phyloP scores from a whole-genome alignment of 108 stramenopile genomes.

The Nannochloropsis salina region DNA sequence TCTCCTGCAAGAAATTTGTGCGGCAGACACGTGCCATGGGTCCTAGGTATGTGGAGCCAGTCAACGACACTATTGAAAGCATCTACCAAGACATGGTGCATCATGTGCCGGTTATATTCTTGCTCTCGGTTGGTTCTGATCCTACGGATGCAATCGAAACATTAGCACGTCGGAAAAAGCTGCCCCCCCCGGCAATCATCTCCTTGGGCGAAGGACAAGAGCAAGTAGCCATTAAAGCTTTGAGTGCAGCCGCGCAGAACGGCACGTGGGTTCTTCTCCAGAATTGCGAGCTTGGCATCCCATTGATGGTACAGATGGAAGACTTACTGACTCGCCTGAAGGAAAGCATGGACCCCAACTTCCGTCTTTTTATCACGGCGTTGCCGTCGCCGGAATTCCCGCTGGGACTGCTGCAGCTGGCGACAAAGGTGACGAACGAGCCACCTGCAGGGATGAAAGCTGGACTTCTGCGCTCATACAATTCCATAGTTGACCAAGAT shows the following conservation, averaged over 20 bases:
- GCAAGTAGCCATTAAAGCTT: constrained; percentile 76
- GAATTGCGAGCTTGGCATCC: constrained; percentile 79
- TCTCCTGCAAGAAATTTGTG: constrained; percentile 74
- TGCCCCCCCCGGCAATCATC: constrained; percentile 70
- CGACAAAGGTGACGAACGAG: constrained; percentile 84
- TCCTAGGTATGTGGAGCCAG: constrained; percentile 72
- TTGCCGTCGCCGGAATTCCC: constrained; percentile 76
- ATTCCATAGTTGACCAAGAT: constrained; percentile 83
- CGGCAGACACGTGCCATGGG: constrained; percentile 73
- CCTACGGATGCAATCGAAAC: constrained; percentile 82
- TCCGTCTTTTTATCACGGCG: constrained; percentile 81
- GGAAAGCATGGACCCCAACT: constrained; percentile 70
- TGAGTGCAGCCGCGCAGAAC: constrained; percentile 73
- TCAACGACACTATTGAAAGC: constrained; percentile 80
- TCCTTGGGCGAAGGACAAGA: constrained; percentile 86
- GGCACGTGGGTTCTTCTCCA: constrained; percentile 86
- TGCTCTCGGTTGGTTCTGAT: constrained; percentile 76
- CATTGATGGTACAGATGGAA: constrained; percentile 77
- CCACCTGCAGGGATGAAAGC: constrained; percentile 79
- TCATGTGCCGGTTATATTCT: constrained; percentile 75
- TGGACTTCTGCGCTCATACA: constrained; percentile 74
- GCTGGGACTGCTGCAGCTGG: constrained; percentile 82
- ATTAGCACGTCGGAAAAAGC: constrained; percentile 75
- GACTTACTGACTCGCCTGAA: constrained; percentile 64
- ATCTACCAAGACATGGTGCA: constrained; percentile 71